Conservation (phyloP, 306 rosid genomes). For the Echinosophora koreensis region DNA sequence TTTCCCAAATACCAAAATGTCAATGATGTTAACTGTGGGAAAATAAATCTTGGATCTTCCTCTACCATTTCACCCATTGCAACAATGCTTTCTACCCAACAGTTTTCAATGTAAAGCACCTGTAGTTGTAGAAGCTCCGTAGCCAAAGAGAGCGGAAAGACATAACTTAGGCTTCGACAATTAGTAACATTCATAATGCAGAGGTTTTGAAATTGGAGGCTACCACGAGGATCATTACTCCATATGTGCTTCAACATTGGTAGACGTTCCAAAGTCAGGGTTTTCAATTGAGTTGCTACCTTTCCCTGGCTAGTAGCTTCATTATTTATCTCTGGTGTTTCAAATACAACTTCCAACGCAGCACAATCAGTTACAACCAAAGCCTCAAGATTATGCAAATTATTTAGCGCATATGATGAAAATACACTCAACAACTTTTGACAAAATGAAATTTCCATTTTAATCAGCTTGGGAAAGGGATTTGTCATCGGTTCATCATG, state of each 20-base stretch:
- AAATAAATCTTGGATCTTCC: neutral
- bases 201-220: neutral
- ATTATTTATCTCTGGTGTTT: neutral
- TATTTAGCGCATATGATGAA: neutral
- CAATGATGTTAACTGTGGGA: slow-evolving; percentile 9
- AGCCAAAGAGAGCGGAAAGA: slow-evolving; percentile 9
- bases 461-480: neutral
- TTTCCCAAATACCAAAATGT: neutral
- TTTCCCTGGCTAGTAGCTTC: neutral
- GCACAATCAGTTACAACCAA: neutral
- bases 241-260: slow-evolving; percentile 20
- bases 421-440: neutral
- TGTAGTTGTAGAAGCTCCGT: slow-evolving; percentile 12
- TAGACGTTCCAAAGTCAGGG: neutral
- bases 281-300: neutral
- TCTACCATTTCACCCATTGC: neutral
- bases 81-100: slow-evolving; percentile 17
- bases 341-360: neutral
- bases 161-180: neutral
- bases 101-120: neutral
- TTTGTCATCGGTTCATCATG: too few species aligned
- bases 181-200: neutral
- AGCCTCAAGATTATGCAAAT: neutral
- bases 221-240: slow-evolving; percentile 5
- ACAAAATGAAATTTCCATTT: neutral